A percentile compares a stretch with the other conserved stretches of the same genome.
phyloP scores from a whole-genome alignment of 2,329 filamentous ascomycete species.

The Sordariomycetes sp. region DNA sequence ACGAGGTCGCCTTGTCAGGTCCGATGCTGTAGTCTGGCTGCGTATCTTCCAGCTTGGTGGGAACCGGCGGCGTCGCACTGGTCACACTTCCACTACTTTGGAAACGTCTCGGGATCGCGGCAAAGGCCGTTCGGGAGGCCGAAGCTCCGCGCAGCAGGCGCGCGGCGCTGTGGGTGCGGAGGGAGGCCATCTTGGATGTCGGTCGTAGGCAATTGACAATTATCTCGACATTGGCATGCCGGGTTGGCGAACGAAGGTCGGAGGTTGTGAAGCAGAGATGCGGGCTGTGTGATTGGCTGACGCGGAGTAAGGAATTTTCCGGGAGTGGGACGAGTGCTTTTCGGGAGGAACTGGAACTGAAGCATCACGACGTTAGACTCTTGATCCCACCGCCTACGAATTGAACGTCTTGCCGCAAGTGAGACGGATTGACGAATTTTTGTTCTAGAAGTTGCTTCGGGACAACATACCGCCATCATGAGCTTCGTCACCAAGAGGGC shows the following conservation, averaged over 20 bases:
- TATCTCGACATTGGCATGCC: neutral
- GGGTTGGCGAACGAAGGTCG: slow-evolving; percentile 12
- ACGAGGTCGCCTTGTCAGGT: slow-evolving; percentile 89
- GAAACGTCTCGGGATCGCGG: slow-evolving; percentile 41
- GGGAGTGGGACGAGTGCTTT: slow-evolving; percentile 36
- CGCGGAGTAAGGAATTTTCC: slow-evolving; percentile 32
- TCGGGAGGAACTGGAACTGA: slow-evolving; percentile 19
- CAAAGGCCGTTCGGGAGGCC: slow-evolving; percentile 24
- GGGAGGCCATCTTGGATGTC: slow-evolving; percentile 47
- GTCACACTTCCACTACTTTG: slow-evolving; percentile 40
- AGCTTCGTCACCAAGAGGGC: slow-evolving; percentile 84
- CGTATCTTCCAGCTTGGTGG: slow-evolving; percentile 39
- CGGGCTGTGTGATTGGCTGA: slow-evolving; percentile 29
- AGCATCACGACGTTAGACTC: neutral
- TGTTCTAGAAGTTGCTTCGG: slow-evolving; percentile 4
- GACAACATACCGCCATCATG: slow-evolving; percentile 61
- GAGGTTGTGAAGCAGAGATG: slow-evolving; percentile 15
- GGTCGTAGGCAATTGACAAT: slow-evolving; percentile 2
- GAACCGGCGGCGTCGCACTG: slow-evolving; percentile 27
- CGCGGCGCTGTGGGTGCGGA: slow-evolving; percentile 47
- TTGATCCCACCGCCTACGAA: slow-evolving; percentile 17
- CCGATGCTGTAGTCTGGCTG: slow-evolving; percentile 74
- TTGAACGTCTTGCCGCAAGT: slow-evolving; percentile 18
- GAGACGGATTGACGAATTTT: slow-evolving; percentile 7
- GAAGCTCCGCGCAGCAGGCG: slow-evolving; percentile 40